Percentiles rank a stretch among this genome's conserved stretches.
Conservation (phyloP, 495 filamentous ascomycete species). For the Cladorrhinum samala region DNA sequence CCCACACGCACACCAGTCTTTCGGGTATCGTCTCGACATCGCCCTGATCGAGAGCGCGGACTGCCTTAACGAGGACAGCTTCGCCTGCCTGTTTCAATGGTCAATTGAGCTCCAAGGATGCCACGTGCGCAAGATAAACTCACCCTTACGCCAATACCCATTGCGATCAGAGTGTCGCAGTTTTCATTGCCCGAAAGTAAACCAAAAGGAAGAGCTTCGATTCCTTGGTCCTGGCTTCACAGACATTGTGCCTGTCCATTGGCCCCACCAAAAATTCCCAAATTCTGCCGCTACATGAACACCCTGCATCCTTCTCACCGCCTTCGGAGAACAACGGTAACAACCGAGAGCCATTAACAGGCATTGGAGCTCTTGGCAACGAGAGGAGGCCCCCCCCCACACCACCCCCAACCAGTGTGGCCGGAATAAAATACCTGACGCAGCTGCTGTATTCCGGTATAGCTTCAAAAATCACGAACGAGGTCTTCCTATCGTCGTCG, state of each 20-base stretch:
- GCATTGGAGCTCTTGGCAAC: conserved; percentile 18
- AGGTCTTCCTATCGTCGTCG: background rate
- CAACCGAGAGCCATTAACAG: conserved; percentile 15
- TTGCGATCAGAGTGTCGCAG: too few species aligned
- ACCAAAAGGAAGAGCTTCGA: background rate
- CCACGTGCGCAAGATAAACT: too few species aligned
- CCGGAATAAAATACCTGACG: conserved; percentile 1
- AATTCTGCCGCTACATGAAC: conserved; percentile 33
- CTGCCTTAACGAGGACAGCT: conserved; percentile 19
- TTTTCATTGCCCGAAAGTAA: too few species aligned
- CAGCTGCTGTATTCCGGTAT: background rate
- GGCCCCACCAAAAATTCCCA: conserved; percentile 19
- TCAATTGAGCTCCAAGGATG: background rate
- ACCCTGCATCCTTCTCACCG: conserved; percentile 22
- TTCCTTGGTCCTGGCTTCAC: conserved; percentile 7
- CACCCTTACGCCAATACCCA: too few species aligned
- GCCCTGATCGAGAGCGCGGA: conserved; percentile 35
- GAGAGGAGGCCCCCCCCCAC: too few species aligned
- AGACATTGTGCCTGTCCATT: too few species aligned
- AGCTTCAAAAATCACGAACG: conserved; percentile 11
- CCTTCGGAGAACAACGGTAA: conserved; percentile 29
- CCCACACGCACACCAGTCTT: conserved; percentile 36
- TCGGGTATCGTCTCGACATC: conserved; percentile 30
- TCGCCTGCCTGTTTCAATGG: conserved; percentile 15
- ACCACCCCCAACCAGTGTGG: too few species aligned